Evolutionary conservation across 2,329 filamentous ascomycete species (phyloP), one percentile per base, ranked within the genome.

Genomic region (Colletotrichum chrysophilum): DNA sequence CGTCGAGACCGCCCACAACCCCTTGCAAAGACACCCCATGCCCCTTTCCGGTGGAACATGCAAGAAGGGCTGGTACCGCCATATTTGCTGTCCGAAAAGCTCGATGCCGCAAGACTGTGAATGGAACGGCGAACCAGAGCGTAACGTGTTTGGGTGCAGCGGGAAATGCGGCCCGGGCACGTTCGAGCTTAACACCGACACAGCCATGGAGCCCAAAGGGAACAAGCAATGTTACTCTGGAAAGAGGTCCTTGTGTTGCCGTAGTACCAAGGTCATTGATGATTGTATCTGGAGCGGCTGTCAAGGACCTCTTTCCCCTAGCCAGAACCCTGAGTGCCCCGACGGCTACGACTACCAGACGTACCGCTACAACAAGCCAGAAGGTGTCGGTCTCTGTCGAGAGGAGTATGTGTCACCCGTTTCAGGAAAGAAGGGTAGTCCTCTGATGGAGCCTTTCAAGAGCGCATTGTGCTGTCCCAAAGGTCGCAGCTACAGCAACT

Each of bases 1-100:
- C 14, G 68, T 78, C 14, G 16, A 52, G 36, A 69, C 72, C 7
- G 77, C 70, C 14, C 76, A 78, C 36, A 52, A 52, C 48, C 18
- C 48, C 48, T 52, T 52, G 48, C 48, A 52, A 52, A 52, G 48
- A 52, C 48, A 52, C 48, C 3, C 48, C 48, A 52, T 52, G 48
- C 48, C 48, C 48, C 48, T 52, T 52, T 52, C 48, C 1, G 8
- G 48, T 52, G 48, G 48, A 52, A 52, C 48, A 52, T 82, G 79
- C 60, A 26, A 68, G 4, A 75, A 79, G 65, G 79, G 81, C 5
- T 79, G 72, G 75, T 82, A 68, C 24, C 80, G 78, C 12, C 74
- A 81, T 66, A 79, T 83, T 34, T 83, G 81, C 77, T 83, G 79
- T 62, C 82, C 81, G 4, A 79, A 55, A n/a, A 76, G 78, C 8